Evolutionary conservation across 768 basidiomycete species (phyloP).

Genomic region (Agrocybe praecox): DNA sequence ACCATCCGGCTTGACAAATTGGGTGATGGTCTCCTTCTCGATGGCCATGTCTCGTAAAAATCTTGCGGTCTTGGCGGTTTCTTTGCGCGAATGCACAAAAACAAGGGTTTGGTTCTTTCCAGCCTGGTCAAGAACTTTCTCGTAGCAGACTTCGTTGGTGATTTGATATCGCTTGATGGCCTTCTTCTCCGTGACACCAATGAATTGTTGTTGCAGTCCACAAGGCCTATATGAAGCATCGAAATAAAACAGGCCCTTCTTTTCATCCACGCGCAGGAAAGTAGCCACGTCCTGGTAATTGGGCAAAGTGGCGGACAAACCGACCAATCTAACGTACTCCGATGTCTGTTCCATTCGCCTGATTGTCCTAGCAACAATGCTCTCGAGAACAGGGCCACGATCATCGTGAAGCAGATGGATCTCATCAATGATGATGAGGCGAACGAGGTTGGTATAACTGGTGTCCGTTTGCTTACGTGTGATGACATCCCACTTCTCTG

Average conservation of each 20-base stretch:
- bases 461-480: slow-evolving; percentile 97
- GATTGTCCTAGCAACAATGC: slow-evolving; percentile 87
- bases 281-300: slow-evolving; percentile 98
- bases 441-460: slow-evolving; percentile 94
- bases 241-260: slow-evolving; percentile 95
- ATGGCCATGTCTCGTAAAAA: slow-evolving; percentile 95
- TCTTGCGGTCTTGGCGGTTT: slow-evolving; percentile 95
- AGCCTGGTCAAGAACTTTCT: slow-evolving; percentile 93
- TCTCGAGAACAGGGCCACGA: slow-evolving; percentile 95
- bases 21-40: slow-evolving; percentile 95
- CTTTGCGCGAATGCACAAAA: slow-evolving; percentile 98
- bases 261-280: slow-evolving; percentile 92
- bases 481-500: slow-evolving; percentile 99
- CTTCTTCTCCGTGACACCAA: slow-evolving; percentile 98
- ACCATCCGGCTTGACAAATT: slow-evolving; percentile 93
- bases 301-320: slow-evolving; percentile 95
- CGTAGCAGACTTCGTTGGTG: slow-evolving; percentile 99
- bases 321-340: slow-evolving; percentile 92
- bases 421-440: slow-evolving; percentile 96
- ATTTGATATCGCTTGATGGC: slow-evolving; percentile 98
- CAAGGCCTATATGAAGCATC: slow-evolving; percentile 94
- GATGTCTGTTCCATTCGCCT: slow-evolving; percentile 92
- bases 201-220: slow-evolving; percentile 93
- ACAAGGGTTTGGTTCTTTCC: slow-evolving; percentile 91
- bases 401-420: slow-evolving; percentile 98